Percentiles rank a stretch among this genome's conserved stretches.
Evolutionary conservation across 345 rosid species (phyloP).

Genomic region (Eucalyptus lansdowneana): DNA sequence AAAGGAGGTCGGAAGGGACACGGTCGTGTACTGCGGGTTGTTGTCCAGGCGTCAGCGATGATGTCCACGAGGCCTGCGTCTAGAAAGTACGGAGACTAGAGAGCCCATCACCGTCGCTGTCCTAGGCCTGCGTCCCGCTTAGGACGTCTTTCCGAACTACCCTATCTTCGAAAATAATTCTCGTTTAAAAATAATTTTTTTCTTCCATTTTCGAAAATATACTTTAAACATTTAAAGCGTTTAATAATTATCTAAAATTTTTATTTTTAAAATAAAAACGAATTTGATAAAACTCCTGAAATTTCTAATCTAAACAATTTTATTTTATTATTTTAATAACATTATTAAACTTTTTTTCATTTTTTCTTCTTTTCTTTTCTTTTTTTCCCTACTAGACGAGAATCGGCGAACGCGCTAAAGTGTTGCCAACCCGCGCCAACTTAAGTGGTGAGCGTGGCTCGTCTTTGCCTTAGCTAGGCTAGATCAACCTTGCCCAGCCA

Average conservation of each 20-base stretch:
- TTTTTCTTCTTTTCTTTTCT: neutral
- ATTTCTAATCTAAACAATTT: too few species aligned
- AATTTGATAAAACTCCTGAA: too few species aligned
- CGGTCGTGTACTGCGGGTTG: neutral
- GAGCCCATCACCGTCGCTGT: neutral
- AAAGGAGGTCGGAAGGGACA: neutral
- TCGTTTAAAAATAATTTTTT: too few species aligned
- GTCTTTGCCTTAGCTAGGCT: too few species aligned
- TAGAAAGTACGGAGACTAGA: neutral
- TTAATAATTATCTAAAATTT: too few species aligned
- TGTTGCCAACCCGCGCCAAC: accelerated
- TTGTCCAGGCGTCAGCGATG: neutral
- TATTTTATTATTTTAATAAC: too few species aligned
- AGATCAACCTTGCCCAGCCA: too few species aligned
- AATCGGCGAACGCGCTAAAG: accelerated
- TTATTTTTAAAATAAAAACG: too few species aligned
- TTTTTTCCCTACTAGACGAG: accelerated
- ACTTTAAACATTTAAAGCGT: too few species aligned
- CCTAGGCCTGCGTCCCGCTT: neutral
- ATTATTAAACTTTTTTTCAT: neutral
- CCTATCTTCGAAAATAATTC: too few species aligned
- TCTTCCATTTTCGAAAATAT: too few species aligned
- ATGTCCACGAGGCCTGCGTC: neutral
- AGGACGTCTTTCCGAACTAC: too few species aligned
- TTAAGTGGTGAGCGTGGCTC: accelerated